Conservation (phyloP, 805 yeast genomes). For the Schwanniomyces occidentalis region DNA sequence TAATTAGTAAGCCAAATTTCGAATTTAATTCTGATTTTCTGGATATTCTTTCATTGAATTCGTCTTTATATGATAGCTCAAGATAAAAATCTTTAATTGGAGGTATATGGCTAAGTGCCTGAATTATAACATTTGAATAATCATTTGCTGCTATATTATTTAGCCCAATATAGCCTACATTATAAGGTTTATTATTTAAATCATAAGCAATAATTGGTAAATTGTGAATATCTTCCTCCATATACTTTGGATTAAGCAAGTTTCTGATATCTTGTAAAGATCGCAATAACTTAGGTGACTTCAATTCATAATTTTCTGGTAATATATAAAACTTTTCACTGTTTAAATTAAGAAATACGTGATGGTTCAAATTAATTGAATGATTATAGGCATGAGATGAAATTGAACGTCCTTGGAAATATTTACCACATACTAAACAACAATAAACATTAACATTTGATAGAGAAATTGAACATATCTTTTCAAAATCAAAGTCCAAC, state of each 20-base stretch:
- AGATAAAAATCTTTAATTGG: slow-evolving; percentile 43
- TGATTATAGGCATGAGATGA: slow-evolving; percentile 70
- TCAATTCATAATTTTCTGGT: slow-evolving; percentile 58
- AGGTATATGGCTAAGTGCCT: slow-evolving; percentile 53
- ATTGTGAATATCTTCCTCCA: slow-evolving; percentile 26
- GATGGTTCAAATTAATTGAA: slow-evolving; percentile 62
- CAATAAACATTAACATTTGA: slow-evolving; percentile 65
- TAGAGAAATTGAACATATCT: slow-evolving; percentile 62
- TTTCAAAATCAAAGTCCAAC: slow-evolving; percentile 70
- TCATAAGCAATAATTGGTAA: slow-evolving; percentile 39
- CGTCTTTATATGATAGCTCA: slow-evolving; percentile 31
- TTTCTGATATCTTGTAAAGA: slow-evolving; percentile 52
- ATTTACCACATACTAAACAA: slow-evolving; percentile 74
- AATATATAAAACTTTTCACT: slow-evolving; percentile 52
- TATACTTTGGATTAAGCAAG: slow-evolving; percentile 54
- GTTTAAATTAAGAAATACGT: slow-evolving; percentile 57
- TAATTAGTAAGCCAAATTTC: slow-evolving; percentile 46
- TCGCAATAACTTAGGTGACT: slow-evolving; percentile 24
- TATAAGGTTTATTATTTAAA: slow-evolving; percentile 45
- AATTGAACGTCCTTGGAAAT: slow-evolving; percentile 64
- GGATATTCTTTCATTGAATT: slow-evolving; percentile 13
- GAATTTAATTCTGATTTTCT: slow-evolving; percentile 30
- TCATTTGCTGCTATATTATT: slow-evolving; percentile 53
- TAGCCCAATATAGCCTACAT: slow-evolving; percentile 67
- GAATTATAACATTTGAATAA: slow-evolving; percentile 59